Conservation (phyloP, 805 yeast genomes). For the Yamadazyma takamatsuzukensis region DNA sequence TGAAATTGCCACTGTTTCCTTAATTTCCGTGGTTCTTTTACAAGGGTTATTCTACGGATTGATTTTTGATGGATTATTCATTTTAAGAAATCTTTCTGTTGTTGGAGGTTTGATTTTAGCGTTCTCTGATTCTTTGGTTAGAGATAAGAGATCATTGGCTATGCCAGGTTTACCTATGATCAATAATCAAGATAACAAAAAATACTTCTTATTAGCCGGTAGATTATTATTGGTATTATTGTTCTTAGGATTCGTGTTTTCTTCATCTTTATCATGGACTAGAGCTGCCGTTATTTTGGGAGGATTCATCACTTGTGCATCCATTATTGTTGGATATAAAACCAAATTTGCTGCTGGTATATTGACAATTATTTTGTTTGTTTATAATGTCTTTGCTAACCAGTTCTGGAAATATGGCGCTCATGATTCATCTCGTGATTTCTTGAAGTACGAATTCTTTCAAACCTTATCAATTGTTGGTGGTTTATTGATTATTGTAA, state of each 20-base stretch:
- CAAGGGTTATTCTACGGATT: constrained; percentile 91
- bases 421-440: constrained; percentile 78
- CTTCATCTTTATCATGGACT: constrained; percentile 67
- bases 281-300: constrained; percentile 62
- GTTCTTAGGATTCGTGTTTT: constrained; percentile 79
- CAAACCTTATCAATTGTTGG: constrained; percentile 95
- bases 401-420: constrained; percentile 82
- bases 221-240: constrained; percentile 79
- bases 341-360: constrained; percentile 82
- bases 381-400: constrained; percentile 76
- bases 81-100: constrained; percentile 82
- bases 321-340: constrained; percentile 88
- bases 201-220: constrained; percentile 83
- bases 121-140: constrained; percentile 78
- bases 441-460: constrained; percentile 86
- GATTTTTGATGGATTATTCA: constrained; percentile 73
- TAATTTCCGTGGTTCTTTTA: constrained; percentile 65
- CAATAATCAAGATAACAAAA: constrained; percentile 68
- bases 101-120: constrained; percentile 91
- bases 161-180: constrained; percentile 78
- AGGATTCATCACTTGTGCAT: constrained; percentile 66
- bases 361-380: constrained; percentile 62
- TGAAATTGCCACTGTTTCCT: constrained; percentile 64
- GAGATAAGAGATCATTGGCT: constrained; percentile 61
- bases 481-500: constrained; percentile 83